Percentiles rank a stretch among this genome's conserved stretches.
Conservation (phyloP, 2,329 filamentous ascomycete genomes). For the Lomentospora prolificans region DNA sequence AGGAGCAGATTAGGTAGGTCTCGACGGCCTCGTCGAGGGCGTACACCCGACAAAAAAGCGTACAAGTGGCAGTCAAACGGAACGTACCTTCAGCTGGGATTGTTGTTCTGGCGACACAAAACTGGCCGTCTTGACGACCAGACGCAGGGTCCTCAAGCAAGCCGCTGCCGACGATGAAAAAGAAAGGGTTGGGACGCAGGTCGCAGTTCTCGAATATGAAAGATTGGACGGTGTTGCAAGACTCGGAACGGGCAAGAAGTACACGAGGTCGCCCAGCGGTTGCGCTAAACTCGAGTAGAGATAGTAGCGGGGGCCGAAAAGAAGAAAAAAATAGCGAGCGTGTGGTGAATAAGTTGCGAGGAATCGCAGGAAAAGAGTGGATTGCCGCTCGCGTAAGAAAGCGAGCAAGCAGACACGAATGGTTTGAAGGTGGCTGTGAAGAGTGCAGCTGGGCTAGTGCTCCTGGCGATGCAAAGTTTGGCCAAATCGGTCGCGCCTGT, state of each 20-base stretch:
- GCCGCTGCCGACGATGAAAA: background rate
- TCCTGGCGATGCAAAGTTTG: background rate
- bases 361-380: background rate
- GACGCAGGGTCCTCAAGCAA: background rate
- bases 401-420: background rate
- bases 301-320: background rate
- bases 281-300: background rate
- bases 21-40: background rate
- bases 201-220: background rate
- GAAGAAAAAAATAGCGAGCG: background rate
- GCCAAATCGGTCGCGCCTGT: background rate
- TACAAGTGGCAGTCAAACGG: background rate
- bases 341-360: background rate
- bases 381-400: background rate
- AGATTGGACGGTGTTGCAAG: background rate
- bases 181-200: background rate
- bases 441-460: background rate
- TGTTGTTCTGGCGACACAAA: background rate
- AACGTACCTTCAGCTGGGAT: constrained; percentile 1
- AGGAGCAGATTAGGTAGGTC: no score
- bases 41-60: background rate
- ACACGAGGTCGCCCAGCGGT: background rate
- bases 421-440: background rate
- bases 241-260: background rate
- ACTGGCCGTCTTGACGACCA: background rate